Percentiles rank a stretch among this genome's conserved stretches.
phyloP scores from a whole-genome alignment of 192 early-diverging fungal genomes.

The Mortierella alpina region DNA sequence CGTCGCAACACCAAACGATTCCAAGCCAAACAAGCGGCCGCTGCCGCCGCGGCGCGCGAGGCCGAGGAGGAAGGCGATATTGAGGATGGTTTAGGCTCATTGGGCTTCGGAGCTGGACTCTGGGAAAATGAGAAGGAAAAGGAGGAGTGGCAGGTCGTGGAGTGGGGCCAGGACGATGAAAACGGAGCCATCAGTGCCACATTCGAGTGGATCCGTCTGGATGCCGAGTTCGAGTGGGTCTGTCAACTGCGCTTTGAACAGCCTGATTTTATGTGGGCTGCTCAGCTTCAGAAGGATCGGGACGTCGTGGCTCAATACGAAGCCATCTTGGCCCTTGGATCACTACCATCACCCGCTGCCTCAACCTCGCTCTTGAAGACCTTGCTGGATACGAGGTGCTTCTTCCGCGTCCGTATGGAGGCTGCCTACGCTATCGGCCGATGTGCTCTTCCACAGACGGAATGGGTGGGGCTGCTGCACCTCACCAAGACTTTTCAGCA shows the following conservation, averaged over 20 bases:
- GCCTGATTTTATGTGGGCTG: constrained; percentile 95
- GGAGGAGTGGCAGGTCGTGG: constrained; percentile 77
- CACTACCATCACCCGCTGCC: constrained; percentile 69
- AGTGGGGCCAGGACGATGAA: constrained; percentile 86
- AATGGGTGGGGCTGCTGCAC: constrained; percentile 78
- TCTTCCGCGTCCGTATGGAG: constrained; percentile 89
- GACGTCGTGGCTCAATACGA: constrained; percentile 95
- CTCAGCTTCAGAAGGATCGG: constrained; percentile 88
- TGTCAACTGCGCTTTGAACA: constrained; percentile 88
- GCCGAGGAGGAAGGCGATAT: constrained; percentile 75
- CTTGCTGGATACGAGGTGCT: constrained; percentile 81
- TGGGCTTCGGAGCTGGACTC: constrained; percentile 61
- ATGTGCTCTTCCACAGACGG: constrained; percentile 66
- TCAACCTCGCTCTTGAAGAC: constrained; percentile 82
- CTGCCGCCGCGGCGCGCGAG: constrained; percentile 70
- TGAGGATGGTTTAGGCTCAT: constrained; percentile 70
- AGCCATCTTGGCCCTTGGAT: constrained; percentile 42
- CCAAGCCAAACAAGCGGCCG: constrained; percentile 76
- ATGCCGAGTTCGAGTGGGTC: constrained; percentile 95
- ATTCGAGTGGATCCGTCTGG: constrained; percentile 98
- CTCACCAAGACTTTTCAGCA: constrained; percentile 79
- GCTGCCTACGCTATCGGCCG: constrained; percentile 78
- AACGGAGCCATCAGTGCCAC: constrained; percentile 63
- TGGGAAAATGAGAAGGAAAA: constrained; percentile 71
- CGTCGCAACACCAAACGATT: constrained; percentile 81